Percentiles rank a stretch among this genome's conserved stretches.
Conservation (phyloP, 2,329 filamentous ascomycete species). For the Fusarium hostae region DNA sequence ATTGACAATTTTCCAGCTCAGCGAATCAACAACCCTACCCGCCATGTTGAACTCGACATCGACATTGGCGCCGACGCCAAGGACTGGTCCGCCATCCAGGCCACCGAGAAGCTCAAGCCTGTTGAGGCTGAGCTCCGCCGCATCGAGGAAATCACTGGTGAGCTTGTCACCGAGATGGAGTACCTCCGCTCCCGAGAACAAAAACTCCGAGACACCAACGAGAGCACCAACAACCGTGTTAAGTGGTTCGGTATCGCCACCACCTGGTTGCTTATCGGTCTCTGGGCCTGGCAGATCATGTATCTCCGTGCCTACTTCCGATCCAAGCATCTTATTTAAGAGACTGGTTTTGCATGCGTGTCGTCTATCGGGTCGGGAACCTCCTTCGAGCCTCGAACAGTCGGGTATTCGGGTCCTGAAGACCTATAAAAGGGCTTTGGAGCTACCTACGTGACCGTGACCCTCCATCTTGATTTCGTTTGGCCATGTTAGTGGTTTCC, state of each 20-base stretch:
- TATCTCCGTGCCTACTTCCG: conserved; percentile 98
- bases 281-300: conserved; percentile 97
- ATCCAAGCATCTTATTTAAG: conserved; percentile 58
- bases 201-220: conserved; percentile 97
- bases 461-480: conserved; percentile 10
- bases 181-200: conserved; percentile 91
- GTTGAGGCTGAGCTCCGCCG: conserved; percentile 93
- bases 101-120: conserved; percentile 96
- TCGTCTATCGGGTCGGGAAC: conserved; percentile 11
- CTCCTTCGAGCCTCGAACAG: conserved; percentile 12
- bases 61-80: conserved; percentile 97
- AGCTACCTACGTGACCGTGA: conserved; percentile 2
- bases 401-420: conserved; percentile 10
- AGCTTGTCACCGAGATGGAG: conserved; percentile 95
- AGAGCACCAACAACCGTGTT: conserved; percentile 98
- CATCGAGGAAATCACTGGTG: conserved; percentile 88
- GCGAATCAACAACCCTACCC: conserved; percentile 58
- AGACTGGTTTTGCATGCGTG: conserved; percentile 30
- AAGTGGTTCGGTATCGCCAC: conserved; percentile 98
- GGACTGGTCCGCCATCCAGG: conserved; percentile 97
- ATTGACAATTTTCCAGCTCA: conserved; percentile 37
- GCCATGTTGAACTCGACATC: conserved; percentile 89
- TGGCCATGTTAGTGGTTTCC: conserved; percentile 36
- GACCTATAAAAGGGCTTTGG: conserved; percentile 6
- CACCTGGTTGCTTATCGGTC: conserved; percentile 86